Evolutionary conservation across 345 rosid genomes (phyloP).

Genomic region (Theobroma cacao): DNA sequence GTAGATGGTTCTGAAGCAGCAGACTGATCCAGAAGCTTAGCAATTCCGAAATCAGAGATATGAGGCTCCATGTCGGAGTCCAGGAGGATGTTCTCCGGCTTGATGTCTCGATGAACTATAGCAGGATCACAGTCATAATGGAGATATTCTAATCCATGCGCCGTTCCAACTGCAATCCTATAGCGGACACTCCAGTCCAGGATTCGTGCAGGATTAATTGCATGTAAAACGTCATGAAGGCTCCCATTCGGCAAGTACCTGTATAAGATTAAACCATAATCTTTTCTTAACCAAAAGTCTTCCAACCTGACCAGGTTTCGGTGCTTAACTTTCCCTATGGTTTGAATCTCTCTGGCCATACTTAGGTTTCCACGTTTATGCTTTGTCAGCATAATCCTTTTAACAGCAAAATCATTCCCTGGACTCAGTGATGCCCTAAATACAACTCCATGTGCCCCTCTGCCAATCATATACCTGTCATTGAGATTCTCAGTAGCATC

Average conservation of each 20-base stretch:
- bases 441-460: conserved; percentile 78
- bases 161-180: conserved; percentile 59
- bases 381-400: conserved; percentile 50
- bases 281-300: conserved; percentile 74
- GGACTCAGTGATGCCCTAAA: conserved; percentile 56
- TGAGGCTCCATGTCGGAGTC: conserved; percentile 74
- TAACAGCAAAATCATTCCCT: conserved; percentile 51
- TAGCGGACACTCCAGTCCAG: conserved; percentile 63
- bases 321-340: conserved; percentile 62
- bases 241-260: conserved; percentile 75
- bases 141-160: conserved; percentile 79
- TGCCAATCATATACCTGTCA: conserved; percentile 61
- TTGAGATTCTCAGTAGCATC: conserved; percentile 69
- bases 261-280: conserved; percentile 63
- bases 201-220: conserved; percentile 16
- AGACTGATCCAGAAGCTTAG: conserved; percentile 58
- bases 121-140: conserved; percentile 76
- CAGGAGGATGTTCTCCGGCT: conserved; percentile 74
- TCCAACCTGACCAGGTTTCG: conserved; percentile 70
- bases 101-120: conserved; percentile 76
- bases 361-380: conserved; percentile 44
- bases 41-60: conserved; percentile 80
- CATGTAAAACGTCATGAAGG: conserved; percentile 58
- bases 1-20: conserved; percentile 39
- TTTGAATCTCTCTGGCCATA: conserved; percentile 65